Evolutionary conservation across 352 stramenopile genomes (phyloP).

Genomic region (Pythium utonaiense): DNA sequence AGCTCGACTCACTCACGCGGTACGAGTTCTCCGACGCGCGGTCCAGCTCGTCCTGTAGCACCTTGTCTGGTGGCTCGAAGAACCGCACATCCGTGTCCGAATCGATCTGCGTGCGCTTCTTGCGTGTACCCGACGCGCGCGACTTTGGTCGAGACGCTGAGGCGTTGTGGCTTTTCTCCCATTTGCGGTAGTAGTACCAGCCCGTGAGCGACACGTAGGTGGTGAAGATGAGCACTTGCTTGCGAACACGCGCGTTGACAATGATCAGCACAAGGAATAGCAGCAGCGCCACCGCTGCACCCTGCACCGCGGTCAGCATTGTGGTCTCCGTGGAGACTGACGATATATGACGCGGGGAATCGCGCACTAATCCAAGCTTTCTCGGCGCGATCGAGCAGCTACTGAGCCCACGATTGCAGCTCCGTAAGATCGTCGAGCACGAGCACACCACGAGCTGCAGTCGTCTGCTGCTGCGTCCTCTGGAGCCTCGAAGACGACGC

Average conservation of each 20-base stretch:
- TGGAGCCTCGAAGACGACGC: conserved; percentile 1
- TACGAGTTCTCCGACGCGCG: conserved; percentile 40
- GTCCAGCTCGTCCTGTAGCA: conserved; percentile 7
- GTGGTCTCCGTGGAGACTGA: not conserved
- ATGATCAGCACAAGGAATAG: conserved; percentile 39
- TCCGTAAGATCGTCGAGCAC: not conserved
- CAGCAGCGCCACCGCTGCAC: conserved; percentile 34
- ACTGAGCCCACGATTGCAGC: not conserved
- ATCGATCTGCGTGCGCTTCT: not conserved
- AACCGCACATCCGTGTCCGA: conserved; percentile 17
- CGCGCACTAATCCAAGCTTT: not conserved
- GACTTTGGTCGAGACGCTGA: conserved; percentile 7
- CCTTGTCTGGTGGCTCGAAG: conserved; percentile 23
- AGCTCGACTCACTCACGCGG: conserved; percentile 47
- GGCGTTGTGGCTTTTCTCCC: conserved; percentile 58
- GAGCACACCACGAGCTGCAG: not conserved
- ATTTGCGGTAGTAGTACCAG: conserved; percentile 82
- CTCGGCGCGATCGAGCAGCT: not conserved
- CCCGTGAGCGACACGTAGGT: conserved; percentile 77
- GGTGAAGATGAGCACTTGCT: conserved; percentile 62
- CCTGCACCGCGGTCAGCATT: conserved; percentile 1
- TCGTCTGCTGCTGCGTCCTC: not conserved
- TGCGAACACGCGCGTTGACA: conserved; percentile 48
- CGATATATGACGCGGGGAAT: not conserved
- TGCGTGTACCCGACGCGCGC: conserved; percentile 1